Evolutionary conservation across 2,329 filamentous ascomycete species (phyloP).

Genomic region (Neopestalotiopsis sp.): DNA sequence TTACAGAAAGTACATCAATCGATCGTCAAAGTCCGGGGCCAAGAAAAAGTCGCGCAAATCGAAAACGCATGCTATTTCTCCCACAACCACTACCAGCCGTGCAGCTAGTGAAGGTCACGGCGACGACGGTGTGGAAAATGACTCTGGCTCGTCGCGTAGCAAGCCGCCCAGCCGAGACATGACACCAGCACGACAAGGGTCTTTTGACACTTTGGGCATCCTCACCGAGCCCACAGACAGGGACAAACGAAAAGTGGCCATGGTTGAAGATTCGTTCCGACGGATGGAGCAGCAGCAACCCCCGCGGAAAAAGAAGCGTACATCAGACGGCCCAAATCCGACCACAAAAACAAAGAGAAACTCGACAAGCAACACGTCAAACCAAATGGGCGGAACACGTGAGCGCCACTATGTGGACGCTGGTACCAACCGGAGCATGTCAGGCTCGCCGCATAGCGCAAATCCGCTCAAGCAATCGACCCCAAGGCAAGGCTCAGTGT

Average conservation of each 20-base stretch:
- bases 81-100: conserved; percentile 67
- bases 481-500: conserved; percentile 35
- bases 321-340: conserved; percentile 56
- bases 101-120: conserved; percentile 66
- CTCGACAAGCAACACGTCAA: conserved; percentile 24
- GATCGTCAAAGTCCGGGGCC: conserved; percentile 42
- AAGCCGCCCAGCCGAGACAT: conserved; percentile 71
- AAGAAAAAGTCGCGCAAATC: conserved; percentile 58
- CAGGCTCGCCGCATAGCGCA: conserved; percentile 53
- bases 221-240: conserved; percentile 68
- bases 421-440: conserved; percentile 58
- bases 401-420: conserved; percentile 56
- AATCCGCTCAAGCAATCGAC: conserved; percentile 39
- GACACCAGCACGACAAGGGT: conserved; percentile 65
- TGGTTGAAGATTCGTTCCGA: conserved; percentile 68
- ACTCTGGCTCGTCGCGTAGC: conserved; percentile 62
- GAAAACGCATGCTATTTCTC: conserved; percentile 61
- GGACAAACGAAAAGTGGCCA: conserved; percentile 70
- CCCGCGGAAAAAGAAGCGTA: conserved; percentile 65
- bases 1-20: conserved; percentile 60
- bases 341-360: conserved; percentile 43
- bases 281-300: conserved; percentile 65
- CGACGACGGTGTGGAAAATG: conserved; percentile 60
- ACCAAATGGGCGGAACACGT: conserved; percentile 36
- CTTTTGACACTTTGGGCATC: conserved; percentile 63